Evolutionary conservation across 1,139 yeast genomes (phyloP), one percentile per base, ranked within the genome.

Genomic region (Lodderomyces elongisporus): DNA sequence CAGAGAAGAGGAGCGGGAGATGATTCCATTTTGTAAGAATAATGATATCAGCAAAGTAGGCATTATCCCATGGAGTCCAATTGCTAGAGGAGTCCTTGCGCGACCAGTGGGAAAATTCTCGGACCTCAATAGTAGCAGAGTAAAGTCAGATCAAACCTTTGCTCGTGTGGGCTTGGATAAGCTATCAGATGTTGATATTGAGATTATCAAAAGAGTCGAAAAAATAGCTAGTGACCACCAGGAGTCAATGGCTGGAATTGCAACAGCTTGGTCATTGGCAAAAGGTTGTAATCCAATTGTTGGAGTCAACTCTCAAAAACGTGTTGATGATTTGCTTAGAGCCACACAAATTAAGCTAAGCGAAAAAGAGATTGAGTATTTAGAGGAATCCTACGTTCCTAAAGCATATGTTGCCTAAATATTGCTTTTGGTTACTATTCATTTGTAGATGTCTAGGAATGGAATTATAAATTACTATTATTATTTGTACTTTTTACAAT

Each of bases 1-100:
- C 49, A 60, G 84, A 16, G 82, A 77, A 47, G 82, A 77, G 35
- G 84, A 77, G 48, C 55, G 73, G 24, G 83, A 77, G 46, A 64
- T 76, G 74, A 71, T 63, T 42, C 76, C 73, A 17, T 77, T 58
- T 54, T 73, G 79, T 47, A 17, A 42, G 26, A 20, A 36, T 5
- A 38, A 39, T 27, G 41, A 37, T 15, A 32, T 42, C 14, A 53
- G 73, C 5, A 66, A 69, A 16, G 74, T 72, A 21, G 77, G 75
- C 0, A 35, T 72, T 22, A 62, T 70, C 35, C 77, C 78, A 5
- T 73, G 73, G 71, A 66, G 73, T 8, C 77, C 78, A 13, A 52
- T 62, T 40, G 74, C 73, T 7, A 51, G 70, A 43, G 78, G 77
- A 4, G 17, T 65, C 0, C 56, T 72, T 27, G 61, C 77, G 6